Conservation (phyloP, 2,329 filamentous ascomycete genomes). For the Hirsutella minnesotensis region DNA sequence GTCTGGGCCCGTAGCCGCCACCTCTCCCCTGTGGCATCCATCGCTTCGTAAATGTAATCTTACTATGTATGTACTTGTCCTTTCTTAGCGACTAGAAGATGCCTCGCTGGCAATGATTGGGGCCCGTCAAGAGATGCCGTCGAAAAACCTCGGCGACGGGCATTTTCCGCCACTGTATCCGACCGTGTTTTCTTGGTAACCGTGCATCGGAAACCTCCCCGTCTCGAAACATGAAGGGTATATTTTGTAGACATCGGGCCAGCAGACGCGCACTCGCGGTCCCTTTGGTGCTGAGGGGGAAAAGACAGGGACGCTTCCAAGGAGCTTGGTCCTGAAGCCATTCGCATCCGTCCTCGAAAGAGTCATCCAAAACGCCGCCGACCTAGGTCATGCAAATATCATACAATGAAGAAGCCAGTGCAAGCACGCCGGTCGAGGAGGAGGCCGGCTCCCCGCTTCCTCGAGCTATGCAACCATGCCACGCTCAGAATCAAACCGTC, state of each 20-base stretch:
- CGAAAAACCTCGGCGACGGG: no score
- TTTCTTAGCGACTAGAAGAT: neutral
- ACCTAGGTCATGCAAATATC: conserved; percentile 1
- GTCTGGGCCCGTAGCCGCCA: neutral
- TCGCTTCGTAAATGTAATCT: neutral
- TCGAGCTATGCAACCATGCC: neutral
- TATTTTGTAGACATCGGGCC: neutral
- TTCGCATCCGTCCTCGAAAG: conserved; percentile 2
- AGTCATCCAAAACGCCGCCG: conserved; percentile 5
- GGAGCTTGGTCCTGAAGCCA: conserved; percentile 1
- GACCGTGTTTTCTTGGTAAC: no score
- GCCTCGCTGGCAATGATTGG: no score
- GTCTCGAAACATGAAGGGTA: conserved; percentile 6
- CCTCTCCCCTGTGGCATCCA: neutral
- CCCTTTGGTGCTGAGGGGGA: neutral
- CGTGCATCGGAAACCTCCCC: no score
- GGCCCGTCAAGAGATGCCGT: no score
- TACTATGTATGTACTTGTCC: neutral
- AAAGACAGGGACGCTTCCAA: neutral
- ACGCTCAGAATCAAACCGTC: neutral
- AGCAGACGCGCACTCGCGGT: neutral
- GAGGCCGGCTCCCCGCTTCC: neutral
- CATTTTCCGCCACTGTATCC: no score
- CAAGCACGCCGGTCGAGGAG: neutral
- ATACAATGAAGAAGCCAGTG: conserved; percentile 4